phyloP scores from a whole-genome alignment of 129 eudicot species.

The Dittrichia graveolens region DNA sequence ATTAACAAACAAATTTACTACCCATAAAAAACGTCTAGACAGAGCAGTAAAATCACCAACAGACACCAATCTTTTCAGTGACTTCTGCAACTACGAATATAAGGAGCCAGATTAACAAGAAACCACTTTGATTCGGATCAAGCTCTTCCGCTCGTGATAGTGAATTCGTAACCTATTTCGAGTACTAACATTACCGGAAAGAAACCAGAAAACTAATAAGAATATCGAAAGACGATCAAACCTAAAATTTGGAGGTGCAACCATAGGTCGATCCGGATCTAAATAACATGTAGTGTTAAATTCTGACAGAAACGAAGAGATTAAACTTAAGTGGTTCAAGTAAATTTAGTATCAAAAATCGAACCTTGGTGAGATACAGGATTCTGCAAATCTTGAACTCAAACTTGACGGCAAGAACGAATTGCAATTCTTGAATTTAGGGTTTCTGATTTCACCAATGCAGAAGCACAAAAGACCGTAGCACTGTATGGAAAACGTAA shows the following conservation, averaged over 20 bases:
- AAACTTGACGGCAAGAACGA: neutral
- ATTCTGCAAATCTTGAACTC: neutral
- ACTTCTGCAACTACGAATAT: neutral
- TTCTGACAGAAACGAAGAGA: neutral
- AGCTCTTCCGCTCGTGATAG: neutral
- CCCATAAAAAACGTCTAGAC: too few species aligned
- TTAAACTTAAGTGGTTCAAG: neutral
- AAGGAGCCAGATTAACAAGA: neutral
- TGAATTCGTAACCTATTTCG: neutral
- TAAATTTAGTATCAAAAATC: neutral
- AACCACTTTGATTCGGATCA: neutral
- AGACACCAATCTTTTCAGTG: too few species aligned
- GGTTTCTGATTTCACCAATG: slow-evolving; percentile 8
- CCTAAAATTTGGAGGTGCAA: neutral
- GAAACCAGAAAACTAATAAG: neutral
- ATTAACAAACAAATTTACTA: too few species aligned
- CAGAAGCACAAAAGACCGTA: neutral
- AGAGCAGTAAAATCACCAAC: too few species aligned
- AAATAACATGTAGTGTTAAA: neutral
- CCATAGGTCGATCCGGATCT: neutral
- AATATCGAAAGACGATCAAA: neutral
- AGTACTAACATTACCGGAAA: neutral
- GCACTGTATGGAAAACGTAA: neutral
- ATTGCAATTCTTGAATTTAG: slow-evolving; percentile 12
- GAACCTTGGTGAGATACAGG: neutral